These are phyloP conservation scores for Rhodotorula kratochvilovae DNA, from an alignment of 768 basidiomycete genomes.

Conservation along the genomic window DNA sequence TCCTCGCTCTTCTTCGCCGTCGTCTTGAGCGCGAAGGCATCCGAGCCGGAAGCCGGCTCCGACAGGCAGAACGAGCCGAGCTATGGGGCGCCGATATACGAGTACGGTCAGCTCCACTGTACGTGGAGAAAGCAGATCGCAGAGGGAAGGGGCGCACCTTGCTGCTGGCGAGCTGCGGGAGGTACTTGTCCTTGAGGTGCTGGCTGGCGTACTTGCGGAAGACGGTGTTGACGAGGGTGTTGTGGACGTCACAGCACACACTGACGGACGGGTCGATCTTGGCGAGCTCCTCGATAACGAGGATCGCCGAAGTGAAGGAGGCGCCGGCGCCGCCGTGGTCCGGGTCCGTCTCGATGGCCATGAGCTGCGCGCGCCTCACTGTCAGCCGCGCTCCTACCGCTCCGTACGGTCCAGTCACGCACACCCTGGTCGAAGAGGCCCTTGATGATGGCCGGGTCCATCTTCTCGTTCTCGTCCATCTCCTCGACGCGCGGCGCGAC, in stretches of 20 bases:
- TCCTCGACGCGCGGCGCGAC: constrained; percentile 85
- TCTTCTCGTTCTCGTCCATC: constrained; percentile 95
- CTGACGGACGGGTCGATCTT: constrained; percentile 94
- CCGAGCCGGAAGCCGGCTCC: constrained; percentile 86
- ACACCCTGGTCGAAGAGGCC: constrained; percentile 94
- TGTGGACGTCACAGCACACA: constrained; percentile 95
- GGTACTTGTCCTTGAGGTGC: constrained; percentile 79
- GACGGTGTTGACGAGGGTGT: constrained; percentile 94
- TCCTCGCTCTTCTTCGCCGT: constrained; percentile 70
- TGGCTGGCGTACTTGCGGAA: constrained; percentile 77
- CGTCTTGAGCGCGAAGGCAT: constrained; percentile 93
- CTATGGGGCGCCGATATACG: constrained; percentile 50
- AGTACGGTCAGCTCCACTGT: neutral
- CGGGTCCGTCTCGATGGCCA: constrained; percentile 89
- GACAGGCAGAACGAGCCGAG: constrained; percentile 94
- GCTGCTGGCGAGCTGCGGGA: constrained; percentile 71
- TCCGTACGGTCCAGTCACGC: constrained; percentile 44
- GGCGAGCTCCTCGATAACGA: constrained; percentile 94
- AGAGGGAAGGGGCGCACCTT: constrained; percentile 57
- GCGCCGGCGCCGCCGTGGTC: constrained; percentile 81
- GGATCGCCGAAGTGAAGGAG: constrained; percentile 90
- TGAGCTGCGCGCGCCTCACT: constrained; percentile 58
- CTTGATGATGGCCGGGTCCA: constrained; percentile 82
- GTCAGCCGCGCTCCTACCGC: neutral
- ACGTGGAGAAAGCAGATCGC: neutral